Conservation (phyloP, 352 stramenopile genomes). For the Phytophthora sp. region DNA sequence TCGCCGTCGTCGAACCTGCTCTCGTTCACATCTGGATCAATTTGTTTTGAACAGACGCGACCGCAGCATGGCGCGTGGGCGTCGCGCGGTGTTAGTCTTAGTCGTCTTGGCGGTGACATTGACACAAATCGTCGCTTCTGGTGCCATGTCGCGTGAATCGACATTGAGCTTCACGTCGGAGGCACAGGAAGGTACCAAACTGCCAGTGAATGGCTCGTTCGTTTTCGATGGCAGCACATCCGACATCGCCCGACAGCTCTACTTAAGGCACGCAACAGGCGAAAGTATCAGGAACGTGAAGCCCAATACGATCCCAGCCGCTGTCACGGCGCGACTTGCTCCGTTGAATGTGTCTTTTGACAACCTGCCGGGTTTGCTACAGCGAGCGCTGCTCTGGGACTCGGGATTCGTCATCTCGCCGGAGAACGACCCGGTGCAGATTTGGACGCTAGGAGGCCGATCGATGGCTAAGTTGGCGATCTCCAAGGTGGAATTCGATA, state of each 20-base stretch:
- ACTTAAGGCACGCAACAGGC: slow-evolving; percentile 33
- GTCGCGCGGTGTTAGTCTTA: slow-evolving; percentile 11
- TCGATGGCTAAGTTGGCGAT: slow-evolving; percentile 43
- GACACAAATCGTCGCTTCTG: slow-evolving; percentile 5
- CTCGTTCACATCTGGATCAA: slow-evolving; percentile 20
- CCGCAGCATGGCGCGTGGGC: slow-evolving; percentile 27
- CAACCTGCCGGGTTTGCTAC: slow-evolving; percentile 36
- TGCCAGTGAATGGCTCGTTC: slow-evolving; percentile 37
- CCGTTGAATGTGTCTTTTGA: slow-evolving; percentile 26
- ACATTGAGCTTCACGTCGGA: slow-evolving; percentile 27
- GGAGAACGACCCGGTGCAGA: slow-evolving; percentile 37
- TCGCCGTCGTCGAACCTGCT: not conserved
- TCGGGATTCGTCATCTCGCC: slow-evolving; percentile 38
- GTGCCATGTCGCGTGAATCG: slow-evolving; percentile 15
- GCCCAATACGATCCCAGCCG: slow-evolving; percentile 25
- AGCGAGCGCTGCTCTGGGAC: slow-evolving; percentile 49
- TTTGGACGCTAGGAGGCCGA: slow-evolving; percentile 37
- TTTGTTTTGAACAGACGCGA: slow-evolving; percentile 28
- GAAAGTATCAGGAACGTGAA: slow-evolving; percentile 15
- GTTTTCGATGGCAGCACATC: slow-evolving; percentile 40
- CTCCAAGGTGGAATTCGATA: slow-evolving; percentile 37
- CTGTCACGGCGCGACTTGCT: slow-evolving; percentile 25
- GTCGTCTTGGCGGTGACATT: slow-evolving; percentile 6
- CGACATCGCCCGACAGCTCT: slow-evolving; percentile 43
- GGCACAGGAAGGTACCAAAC: slow-evolving; percentile 10